Conservation (phyloP, 2,329 filamentous ascomycete genomes). For the Aspergillus aculeatus region DNA sequence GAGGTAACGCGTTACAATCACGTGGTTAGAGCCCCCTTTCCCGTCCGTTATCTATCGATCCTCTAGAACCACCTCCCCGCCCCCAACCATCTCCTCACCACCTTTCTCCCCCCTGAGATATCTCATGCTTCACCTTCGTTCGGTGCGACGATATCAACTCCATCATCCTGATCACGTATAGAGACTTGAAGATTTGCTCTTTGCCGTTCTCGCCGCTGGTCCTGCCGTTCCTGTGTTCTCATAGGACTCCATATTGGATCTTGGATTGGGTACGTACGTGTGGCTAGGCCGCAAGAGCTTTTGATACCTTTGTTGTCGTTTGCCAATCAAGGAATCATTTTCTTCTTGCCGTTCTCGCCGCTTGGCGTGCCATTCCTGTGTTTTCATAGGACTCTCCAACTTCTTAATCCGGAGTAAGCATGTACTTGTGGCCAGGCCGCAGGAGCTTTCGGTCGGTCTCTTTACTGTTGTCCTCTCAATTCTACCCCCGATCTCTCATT, state of each 20-base stretch:
- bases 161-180: too few species aligned
- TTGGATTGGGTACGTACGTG: not conserved
- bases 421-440: constrained; percentile 1
- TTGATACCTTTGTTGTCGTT: not conserved
- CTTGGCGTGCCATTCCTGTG: constrained; percentile 2
- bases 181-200: not conserved
- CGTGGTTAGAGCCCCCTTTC: too few species aligned
- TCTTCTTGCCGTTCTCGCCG: not conserved
- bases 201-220: constrained; percentile 1
- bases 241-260: not conserved
- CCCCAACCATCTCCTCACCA: too few species aligned
- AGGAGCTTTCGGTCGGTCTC: not conserved
- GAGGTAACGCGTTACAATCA: too few species aligned
- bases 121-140: too few species aligned
- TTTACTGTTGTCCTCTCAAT: not conserved
- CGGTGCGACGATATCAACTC: too few species aligned
- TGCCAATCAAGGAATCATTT: too few species aligned
- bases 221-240: constrained; percentile 1
- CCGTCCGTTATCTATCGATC: too few species aligned
- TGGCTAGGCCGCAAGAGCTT: constrained; percentile 1
- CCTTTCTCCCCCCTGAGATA: too few species aligned
- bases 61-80: too few species aligned
- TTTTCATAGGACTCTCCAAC: not conserved
- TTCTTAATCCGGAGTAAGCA: not conserved
- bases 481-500: not conserved